Percentiles rank a stretch among this genome's conserved stretches.
Conservation (phyloP, 2,329 filamentous ascomycete species). For the Chalaropsis thielavioides region DNA sequence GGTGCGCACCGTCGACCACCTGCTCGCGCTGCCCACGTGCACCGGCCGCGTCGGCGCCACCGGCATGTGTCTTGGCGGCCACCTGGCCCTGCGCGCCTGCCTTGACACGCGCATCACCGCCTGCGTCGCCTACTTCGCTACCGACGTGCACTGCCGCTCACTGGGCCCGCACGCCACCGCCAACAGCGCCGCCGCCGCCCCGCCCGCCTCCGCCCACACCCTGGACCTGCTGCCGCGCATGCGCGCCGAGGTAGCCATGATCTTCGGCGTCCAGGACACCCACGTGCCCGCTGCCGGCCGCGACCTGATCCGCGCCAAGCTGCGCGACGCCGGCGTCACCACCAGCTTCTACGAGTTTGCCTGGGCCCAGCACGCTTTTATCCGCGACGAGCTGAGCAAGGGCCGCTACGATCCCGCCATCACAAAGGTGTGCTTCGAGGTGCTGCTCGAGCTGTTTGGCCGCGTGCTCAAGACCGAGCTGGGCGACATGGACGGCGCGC, state of each 20-base stretch:
- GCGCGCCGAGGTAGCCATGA: slow-evolving; percentile 69
- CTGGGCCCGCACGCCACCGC: slow-evolving; percentile 50
- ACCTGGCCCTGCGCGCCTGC: slow-evolving; percentile 52
- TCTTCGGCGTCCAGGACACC: slow-evolving; percentile 82
- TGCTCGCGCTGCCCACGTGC: slow-evolving; percentile 61
- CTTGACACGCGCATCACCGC: slow-evolving; percentile 65
- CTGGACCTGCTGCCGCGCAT: slow-evolving; percentile 47
- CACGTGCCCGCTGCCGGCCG: slow-evolving; percentile 74
- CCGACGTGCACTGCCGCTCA: slow-evolving; percentile 69
- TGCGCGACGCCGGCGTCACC: slow-evolving; percentile 58
- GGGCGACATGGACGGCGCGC: slow-evolving; percentile 48
- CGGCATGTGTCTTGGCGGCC: slow-evolving; percentile 88
- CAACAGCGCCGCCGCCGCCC: slow-evolving; percentile 27
- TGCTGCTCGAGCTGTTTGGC: slow-evolving; percentile 73
- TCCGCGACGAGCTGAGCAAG: slow-evolving; percentile 82
- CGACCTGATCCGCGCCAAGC: slow-evolving; percentile 67
- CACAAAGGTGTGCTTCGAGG: slow-evolving; percentile 77
- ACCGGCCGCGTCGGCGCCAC: slow-evolving; percentile 66
- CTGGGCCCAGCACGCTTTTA: slow-evolving; percentile 93
- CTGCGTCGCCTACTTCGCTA: slow-evolving; percentile 79
- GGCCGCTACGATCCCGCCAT: slow-evolving; percentile 85
- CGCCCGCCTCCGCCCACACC: slow-evolving; percentile 34
- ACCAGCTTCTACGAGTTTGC: slow-evolving; percentile 81
- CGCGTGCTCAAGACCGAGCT: slow-evolving; percentile 65
- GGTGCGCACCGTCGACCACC: slow-evolving; percentile 49